These are phyloP conservation scores for Tetradesmus obliquus DNA, from an alignment of 139 green algal genomes.

Conservation along the genomic window DNA sequence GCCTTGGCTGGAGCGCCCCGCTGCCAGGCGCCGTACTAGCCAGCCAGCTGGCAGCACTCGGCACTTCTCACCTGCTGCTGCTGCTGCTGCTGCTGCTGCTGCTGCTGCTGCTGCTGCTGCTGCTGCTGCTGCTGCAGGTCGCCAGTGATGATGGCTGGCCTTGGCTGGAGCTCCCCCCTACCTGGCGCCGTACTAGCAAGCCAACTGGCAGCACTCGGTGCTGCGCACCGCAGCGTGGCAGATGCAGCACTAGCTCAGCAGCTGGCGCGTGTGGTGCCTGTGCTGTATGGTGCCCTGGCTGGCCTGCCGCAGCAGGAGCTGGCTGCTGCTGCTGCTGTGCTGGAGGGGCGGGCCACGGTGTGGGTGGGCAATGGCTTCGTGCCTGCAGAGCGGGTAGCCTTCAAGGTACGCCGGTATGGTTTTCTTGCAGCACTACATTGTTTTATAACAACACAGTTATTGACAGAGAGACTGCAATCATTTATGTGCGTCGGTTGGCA, in stretches of 20 bases:
- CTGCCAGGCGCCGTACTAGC: slow-evolving; percentile 57
- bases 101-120: background rate
- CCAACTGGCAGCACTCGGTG: slow-evolving; percentile 70
- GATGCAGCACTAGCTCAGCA: slow-evolving; percentile 50
- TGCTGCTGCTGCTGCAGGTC: slow-evolving; percentile 40
- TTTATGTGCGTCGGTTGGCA: background rate
- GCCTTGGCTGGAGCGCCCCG: slow-evolving; percentile 63
- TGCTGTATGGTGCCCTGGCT: slow-evolving; percentile 43
- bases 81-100: background rate
- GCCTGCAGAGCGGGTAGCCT: slow-evolving; percentile 61
- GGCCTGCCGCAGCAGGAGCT: slow-evolving; percentile 54
- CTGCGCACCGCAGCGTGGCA: slow-evolving; percentile 48
- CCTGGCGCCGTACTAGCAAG: slow-evolving; percentile 53
- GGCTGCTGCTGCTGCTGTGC: slow-evolving; percentile 58
- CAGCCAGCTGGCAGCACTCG: slow-evolving; percentile 68
- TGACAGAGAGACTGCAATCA: background rate
- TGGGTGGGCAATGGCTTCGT: slow-evolving; percentile 84
- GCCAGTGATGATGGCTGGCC: slow-evolving; percentile 51
- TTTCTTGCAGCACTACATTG: background rate
- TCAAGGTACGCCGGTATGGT: slow-evolving; percentile 53
- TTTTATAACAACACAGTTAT: background rate
- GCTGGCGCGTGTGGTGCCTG: slow-evolving; percentile 68
- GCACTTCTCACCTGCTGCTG: too few relatives aligned
- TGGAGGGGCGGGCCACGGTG: slow-evolving; percentile 66
- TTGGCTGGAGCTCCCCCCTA: slow-evolving; percentile 65